These are phyloP conservation scores for Herpetomonas samuelpessoai DNA, from an alignment of 208 protist species.

Conservation along the genomic window DNA sequence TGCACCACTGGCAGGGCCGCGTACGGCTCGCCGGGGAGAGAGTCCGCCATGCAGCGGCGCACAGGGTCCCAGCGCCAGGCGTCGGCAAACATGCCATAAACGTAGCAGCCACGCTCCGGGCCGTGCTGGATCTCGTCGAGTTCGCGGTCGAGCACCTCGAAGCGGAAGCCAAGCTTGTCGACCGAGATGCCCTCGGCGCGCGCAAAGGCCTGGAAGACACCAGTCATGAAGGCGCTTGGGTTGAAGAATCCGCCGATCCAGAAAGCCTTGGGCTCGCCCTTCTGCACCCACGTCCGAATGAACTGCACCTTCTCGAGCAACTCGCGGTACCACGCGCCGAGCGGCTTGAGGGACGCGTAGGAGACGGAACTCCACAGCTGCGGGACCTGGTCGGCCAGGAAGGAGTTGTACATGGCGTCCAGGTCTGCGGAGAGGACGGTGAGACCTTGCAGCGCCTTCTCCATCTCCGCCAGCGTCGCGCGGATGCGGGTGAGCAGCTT, in stretches of 20 bases:
- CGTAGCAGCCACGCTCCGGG: conserved; percentile 93
- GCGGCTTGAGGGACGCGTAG: conserved; percentile 97
- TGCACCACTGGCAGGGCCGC: conserved; percentile 92
- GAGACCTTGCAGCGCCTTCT: conserved; percentile 95
- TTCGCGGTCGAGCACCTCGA: conserved; percentile 71
- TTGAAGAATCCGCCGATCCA: conserved; percentile 98
- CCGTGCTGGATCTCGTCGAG: conserved; percentile 45
- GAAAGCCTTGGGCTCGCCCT: conserved; percentile 92
- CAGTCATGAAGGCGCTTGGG: conserved; percentile 98
- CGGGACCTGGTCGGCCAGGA: conserved; percentile 96
- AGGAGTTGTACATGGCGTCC: conserved; percentile 94
- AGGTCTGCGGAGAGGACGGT: conserved; percentile 96
- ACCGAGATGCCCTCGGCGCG: conserved; percentile 95
- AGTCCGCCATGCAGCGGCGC: conserved; percentile 80
- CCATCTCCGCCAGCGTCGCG: conserved; percentile 86
- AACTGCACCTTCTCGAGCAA: conserved; percentile 92
- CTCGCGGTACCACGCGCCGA: conserved; percentile 97
- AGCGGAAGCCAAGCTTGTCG: conserved; percentile 94
- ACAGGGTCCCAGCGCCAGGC: conserved; percentile 94
- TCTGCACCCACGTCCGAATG: conserved; percentile 92
- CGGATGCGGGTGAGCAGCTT: conserved; percentile 90
- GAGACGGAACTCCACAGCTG: conserved; percentile 87
- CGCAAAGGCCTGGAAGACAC: conserved; percentile 94
- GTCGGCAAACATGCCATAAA: conserved; percentile 97
- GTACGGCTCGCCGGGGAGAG: conserved; percentile 88